phyloP scores from a whole-genome alignment of 2,329 filamentous ascomycete species.

The Monosporascus sp. region DNA sequence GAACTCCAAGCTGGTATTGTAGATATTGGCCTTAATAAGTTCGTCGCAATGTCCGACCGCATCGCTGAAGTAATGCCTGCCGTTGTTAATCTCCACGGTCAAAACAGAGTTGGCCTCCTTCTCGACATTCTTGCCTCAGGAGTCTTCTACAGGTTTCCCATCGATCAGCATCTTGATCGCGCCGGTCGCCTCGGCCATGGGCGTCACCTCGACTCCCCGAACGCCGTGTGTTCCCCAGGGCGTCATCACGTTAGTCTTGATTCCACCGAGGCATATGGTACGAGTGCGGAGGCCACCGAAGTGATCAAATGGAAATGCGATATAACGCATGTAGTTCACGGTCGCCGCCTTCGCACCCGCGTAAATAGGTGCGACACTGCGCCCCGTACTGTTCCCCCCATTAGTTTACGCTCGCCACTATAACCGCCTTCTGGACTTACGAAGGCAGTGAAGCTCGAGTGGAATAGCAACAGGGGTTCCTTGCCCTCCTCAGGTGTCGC shows the following conservation, averaged over 20 bases:
- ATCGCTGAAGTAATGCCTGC: conserved; percentile 27
- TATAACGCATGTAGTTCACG: conserved; percentile 28
- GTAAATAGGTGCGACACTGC: conserved; percentile 27
- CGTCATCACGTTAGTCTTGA: conserved; percentile 26
- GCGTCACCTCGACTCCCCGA: conserved; percentile 26
- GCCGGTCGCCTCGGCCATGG: conserved; percentile 22
- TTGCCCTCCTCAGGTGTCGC: conserved; percentile 10
- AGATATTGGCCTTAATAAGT: conserved; percentile 8
- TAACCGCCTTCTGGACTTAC: conserved; percentile 10
- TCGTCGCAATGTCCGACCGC: conserved; percentile 20
- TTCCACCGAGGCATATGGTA: conserved; percentile 27
- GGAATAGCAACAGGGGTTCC: conserved; percentile 23
- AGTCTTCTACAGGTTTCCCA: conserved; percentile 18
- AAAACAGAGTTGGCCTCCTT: conserved; percentile 19
- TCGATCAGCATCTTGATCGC: conserved; percentile 22
- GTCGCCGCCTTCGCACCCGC: conserved; percentile 28
- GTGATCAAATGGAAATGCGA: conserved; percentile 20
- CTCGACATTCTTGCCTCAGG: conserved; percentile 16
- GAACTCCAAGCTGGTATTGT: not conserved
- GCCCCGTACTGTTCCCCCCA: conserved; percentile 17
- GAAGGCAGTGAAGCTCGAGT: conserved; percentile 25
- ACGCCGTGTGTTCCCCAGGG: conserved; percentile 22
- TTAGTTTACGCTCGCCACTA: not conserved
- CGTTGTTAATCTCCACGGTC: conserved; percentile 24
- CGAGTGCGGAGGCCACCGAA: conserved; percentile 25